These are phyloP conservation scores for Pterocarpus macrocarpus DNA, from an alignment of 306 rosid species.

Conservation along the genomic window DNA sequence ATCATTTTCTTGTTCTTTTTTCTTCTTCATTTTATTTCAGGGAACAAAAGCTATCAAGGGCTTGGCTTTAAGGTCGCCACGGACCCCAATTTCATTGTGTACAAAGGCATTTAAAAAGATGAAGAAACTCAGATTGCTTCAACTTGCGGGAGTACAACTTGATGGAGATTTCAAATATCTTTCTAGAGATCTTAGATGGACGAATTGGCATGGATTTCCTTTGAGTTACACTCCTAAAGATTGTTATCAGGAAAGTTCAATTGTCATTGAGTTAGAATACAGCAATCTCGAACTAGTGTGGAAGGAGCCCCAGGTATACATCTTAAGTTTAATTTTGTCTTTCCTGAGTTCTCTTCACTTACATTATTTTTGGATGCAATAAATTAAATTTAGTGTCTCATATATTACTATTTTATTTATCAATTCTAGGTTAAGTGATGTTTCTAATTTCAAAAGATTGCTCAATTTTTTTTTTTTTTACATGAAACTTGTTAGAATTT, in stretches of 20 bases:
- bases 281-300: background rate
- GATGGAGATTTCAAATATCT: conserved; percentile 37
- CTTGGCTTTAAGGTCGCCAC: conserved; percentile 17
- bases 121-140: conserved; percentile 37
- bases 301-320: conserved; percentile 20
- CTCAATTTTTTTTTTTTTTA: too few species aligned
- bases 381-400: too few species aligned
- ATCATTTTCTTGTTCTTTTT: background rate
- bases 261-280: conserved; percentile 11
- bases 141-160: conserved; percentile 1
- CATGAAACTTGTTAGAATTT: too few species aligned
- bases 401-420: background rate
- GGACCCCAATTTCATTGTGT: background rate
- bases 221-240: background rate
- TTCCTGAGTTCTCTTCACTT: background rate
- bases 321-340: background rate
- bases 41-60: conserved; percentile 30
- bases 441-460: too few species aligned
- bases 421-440: too few species aligned
- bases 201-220: conserved; percentile 35
- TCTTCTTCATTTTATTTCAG: background rate
- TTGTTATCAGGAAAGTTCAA: conserved; percentile 6
- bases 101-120: conserved; percentile 41
- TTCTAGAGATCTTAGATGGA: conserved; percentile 36
- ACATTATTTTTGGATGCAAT: background rate